These are phyloP conservation scores for Pyrus pyrifolia DNA, from an alignment of 306 rosid species.

Conservation along the genomic window DNA sequence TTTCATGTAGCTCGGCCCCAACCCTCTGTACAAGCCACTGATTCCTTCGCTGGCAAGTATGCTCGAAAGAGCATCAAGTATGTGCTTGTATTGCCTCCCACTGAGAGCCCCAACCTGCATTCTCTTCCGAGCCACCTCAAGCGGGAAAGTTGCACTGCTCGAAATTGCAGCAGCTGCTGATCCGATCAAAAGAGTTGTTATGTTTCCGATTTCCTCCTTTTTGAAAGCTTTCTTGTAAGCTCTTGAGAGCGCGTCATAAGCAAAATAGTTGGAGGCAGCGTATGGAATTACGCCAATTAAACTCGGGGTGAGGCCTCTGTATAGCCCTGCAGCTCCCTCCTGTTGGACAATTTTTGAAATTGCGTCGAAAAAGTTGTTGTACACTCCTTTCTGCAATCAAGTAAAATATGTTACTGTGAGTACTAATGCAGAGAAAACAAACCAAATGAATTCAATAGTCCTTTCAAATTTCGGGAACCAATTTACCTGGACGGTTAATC, in stretches of 20 bases:
- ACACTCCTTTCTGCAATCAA: conserved; percentile 58
- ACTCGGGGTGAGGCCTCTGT: conserved; percentile 71
- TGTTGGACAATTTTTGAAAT: conserved; percentile 41
- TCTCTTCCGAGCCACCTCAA: conserved; percentile 78
- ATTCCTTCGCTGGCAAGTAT: conserved; percentile 56
- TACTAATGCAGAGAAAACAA: not conserved
- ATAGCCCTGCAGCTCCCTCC: conserved; percentile 76
- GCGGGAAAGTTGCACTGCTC: conserved; percentile 71
- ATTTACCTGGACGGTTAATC: conserved; percentile 58
- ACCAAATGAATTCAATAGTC: not conserved
- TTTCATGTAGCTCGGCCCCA: conserved; percentile 72
- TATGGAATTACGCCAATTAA: conserved; percentile 73
- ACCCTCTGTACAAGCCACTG: conserved; percentile 49
- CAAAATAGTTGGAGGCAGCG: conserved; percentile 72
- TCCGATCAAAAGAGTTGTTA: conserved; percentile 59
- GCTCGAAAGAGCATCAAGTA: conserved; percentile 59
- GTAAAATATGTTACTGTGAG: not conserved
- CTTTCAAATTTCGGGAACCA: not conserved
- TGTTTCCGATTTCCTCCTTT: conserved; percentile 54
- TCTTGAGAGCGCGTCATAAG: conserved; percentile 63
- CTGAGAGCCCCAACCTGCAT: conserved; percentile 77
- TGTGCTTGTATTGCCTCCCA: conserved; percentile 59
- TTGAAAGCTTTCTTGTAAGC: conserved; percentile 42
- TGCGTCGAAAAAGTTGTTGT: conserved; percentile 51
- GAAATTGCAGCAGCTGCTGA: conserved; percentile 73